Evolutionary conservation across 176 grass and related monocot species (phyloP).

Genomic region (Carex cristatella): DNA sequence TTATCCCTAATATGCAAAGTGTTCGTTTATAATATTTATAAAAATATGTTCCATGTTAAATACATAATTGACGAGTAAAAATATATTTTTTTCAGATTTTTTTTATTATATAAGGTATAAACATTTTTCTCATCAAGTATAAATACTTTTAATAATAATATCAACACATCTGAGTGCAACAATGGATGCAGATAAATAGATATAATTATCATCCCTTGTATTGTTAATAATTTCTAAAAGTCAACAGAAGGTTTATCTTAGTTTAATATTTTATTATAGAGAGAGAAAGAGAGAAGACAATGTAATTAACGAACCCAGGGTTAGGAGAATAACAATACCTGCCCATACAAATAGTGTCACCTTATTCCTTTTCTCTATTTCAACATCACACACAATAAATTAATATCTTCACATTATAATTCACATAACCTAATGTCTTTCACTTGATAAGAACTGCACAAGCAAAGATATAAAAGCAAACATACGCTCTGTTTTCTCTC

Average conservation of each 20-base stretch:
- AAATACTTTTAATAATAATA: too few species aligned
- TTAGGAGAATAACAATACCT: constrained; percentile 9
- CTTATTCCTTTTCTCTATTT: not conserved
- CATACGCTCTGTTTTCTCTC: not conserved
- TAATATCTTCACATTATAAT: not conserved
- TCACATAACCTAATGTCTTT: not conserved
- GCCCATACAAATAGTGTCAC: not conserved
- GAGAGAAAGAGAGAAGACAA: not conserved
- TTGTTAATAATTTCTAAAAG: not conserved
- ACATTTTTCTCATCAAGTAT: too few species aligned
- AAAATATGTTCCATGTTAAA: too few species aligned
- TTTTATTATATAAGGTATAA: too few species aligned
- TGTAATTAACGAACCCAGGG: not conserved
- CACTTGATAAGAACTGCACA: not conserved
- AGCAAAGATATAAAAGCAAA: not conserved
- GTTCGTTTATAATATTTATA: too few species aligned
- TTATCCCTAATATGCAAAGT: too few species aligned
- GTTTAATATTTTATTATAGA: not conserved
- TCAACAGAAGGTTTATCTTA: not conserved
- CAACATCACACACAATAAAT: not conserved
- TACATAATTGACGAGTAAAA: too few species aligned
- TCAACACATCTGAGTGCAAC: too few species aligned
- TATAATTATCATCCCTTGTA: not conserved
- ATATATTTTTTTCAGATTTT: too few species aligned
- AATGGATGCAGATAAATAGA: too few species aligned